These are phyloP conservation scores for Candida alai DNA, from an alignment of 805 yeast genomes.

Conservation along the genomic window DNA sequence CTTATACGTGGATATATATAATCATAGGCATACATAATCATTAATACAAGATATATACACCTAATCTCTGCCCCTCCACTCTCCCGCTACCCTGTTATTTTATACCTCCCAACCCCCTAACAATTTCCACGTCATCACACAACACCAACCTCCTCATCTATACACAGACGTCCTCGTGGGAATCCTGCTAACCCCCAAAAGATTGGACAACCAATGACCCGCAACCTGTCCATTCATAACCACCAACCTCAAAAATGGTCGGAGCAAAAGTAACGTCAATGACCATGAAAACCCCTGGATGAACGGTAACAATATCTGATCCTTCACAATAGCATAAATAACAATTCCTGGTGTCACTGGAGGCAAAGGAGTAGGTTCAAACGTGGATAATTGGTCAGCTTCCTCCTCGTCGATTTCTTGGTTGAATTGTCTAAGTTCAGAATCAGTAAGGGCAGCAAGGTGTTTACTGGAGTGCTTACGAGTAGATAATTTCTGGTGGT, in stretches of 20 bases:
- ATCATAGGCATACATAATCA: no score
- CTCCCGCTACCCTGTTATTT: no score
- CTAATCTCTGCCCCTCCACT: no score
- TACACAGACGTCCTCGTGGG: not conserved
- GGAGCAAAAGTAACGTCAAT: slow-evolving; percentile 31
- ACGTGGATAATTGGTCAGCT: slow-evolving; percentile 11
- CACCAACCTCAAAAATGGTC: slow-evolving; percentile 30
- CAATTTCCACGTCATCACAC: no score
- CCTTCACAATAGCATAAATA: slow-evolving; percentile 46
- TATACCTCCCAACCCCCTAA: no score
- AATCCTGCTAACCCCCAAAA: slow-evolving; percentile 17
- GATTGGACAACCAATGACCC: slow-evolving; percentile 22
- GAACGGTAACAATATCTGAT: slow-evolving; percentile 51
- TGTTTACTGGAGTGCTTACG: not conserved
- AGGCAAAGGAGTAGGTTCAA: slow-evolving; percentile 22
- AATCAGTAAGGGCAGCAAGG: slow-evolving; percentile 12
- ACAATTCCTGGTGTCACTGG: slow-evolving; percentile 44
- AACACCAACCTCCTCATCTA: no score
- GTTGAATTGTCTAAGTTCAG: slow-evolving; percentile 17
- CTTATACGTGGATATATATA: no score
- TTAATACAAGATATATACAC: no score
- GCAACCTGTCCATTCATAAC: slow-evolving; percentile 24
- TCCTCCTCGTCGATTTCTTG: slow-evolving; percentile 14
- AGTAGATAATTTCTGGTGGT: not conserved
- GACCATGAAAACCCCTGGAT: slow-evolving; percentile 50